These are phyloP conservation scores for Penicillium ochrochloron DNA, from an alignment of 495 filamentous ascomycete species.

Conservation along the genomic window DNA sequence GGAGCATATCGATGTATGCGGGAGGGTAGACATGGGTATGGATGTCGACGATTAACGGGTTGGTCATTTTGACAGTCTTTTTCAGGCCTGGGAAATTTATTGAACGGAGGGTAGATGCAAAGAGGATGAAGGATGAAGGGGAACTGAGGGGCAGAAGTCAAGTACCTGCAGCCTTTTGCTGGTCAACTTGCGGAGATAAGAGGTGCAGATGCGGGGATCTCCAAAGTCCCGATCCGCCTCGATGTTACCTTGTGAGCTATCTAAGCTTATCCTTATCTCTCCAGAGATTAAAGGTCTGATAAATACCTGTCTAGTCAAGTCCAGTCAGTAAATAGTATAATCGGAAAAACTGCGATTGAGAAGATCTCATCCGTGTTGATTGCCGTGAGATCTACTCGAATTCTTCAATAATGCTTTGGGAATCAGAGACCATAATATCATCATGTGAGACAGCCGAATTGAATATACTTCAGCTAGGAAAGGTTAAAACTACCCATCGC, in stretches of 20 bases:
- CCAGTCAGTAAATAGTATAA: not conserved
- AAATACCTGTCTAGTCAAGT: not conserved
- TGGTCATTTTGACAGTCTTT: constrained; percentile 26
- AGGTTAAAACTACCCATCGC: not conserved
- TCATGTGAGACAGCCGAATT: not conserved
- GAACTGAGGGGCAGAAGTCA: not conserved
- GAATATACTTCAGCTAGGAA: not conserved
- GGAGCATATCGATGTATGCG: constrained; percentile 79
- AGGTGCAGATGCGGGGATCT: constrained; percentile 6
- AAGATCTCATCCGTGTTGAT: not conserved
- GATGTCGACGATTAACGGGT: constrained; percentile 72
- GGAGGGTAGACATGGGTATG: constrained; percentile 96
- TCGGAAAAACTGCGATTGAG: not conserved
- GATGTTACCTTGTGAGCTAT: not conserved
- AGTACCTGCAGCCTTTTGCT: constrained; percentile 6
- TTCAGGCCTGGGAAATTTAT: not conserved
- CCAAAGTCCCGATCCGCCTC: not conserved
- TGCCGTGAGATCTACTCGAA: not conserved
- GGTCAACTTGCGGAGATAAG: not conserved
- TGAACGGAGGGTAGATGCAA: not conserved
- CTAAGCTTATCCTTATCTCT: constrained; percentile 1
- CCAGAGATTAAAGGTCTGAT: not conserved
- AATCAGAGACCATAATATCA: not conserved
- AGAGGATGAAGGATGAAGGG: not conserved
- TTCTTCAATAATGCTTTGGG: not conserved